Percentiles rank a stretch among this genome's conserved stretches.
These are phyloP conservation scores for Candida orba DNA, from an alignment of 805 yeast genomes.

Conservation along the genomic window DNA sequence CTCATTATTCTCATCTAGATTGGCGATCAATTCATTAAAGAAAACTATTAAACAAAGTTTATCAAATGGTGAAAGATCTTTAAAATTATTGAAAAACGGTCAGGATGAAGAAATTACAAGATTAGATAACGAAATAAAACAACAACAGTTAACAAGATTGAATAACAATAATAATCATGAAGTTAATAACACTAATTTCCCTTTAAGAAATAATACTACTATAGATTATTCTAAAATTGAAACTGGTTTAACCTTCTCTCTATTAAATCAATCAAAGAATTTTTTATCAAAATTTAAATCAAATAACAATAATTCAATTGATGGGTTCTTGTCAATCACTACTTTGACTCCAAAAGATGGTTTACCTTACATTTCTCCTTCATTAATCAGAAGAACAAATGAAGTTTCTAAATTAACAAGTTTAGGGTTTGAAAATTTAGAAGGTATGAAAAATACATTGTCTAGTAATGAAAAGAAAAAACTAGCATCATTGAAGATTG, in stretches of 20 bases:
- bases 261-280: neutral
- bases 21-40: constrained; percentile 7
- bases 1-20: constrained; percentile 15
- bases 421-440: constrained; percentile 30
- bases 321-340: constrained; percentile 27
- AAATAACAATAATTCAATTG: neutral
- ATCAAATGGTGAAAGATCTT: constrained; percentile 12
- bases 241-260: constrained; percentile 7
- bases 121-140: constrained; percentile 14
- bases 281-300: neutral
- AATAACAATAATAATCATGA: neutral
- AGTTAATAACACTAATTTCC: constrained; percentile 11
- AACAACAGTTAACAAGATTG: constrained; percentile 11
- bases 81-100: constrained; percentile 14
- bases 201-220: constrained; percentile 16
- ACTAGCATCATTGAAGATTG: constrained; percentile 23
- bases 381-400: constrained; percentile 30
- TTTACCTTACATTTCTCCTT: constrained; percentile 32
- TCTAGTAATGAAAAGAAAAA: constrained; percentile 24
- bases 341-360: constrained; percentile 28
- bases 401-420: constrained; percentile 26
- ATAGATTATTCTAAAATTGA: constrained; percentile 17
- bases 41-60: constrained; percentile 11
- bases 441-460: constrained; percentile 21
- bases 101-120: constrained; percentile 10